phyloP scores from a whole-genome alignment of 2,329 filamentous ascomycete genomes.

The Clonostachys chloroleuca region DNA sequence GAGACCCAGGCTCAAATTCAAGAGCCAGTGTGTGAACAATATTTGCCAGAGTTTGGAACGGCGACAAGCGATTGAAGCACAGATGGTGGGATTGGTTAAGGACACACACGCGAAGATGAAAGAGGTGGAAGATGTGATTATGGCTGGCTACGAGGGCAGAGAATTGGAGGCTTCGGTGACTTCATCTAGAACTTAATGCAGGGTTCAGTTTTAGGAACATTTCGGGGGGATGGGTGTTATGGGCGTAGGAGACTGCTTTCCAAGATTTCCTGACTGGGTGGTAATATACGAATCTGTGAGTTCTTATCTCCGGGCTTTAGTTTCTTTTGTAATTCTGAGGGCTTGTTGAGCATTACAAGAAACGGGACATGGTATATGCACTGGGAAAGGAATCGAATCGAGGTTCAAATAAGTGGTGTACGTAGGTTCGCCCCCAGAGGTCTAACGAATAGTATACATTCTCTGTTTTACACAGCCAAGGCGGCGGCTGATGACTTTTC shows the following conservation, averaged over 20 bases:
- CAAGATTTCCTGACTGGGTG: too few species aligned
- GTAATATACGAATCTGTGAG: too few species aligned
- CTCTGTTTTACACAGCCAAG: constrained; percentile 3
- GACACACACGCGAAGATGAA: neutral
- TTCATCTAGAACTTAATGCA: too few species aligned
- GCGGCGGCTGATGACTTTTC: neutral
- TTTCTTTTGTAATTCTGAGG: too few species aligned
- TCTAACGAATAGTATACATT: constrained; percentile 2
- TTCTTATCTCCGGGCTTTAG: too few species aligned
- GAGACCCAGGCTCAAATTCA: neutral
- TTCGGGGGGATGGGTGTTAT: too few species aligned
- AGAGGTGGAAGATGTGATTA: constrained; percentile 3
- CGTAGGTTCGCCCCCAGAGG: neutral
- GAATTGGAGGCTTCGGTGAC: neutral
- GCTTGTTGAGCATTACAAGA: too few species aligned
- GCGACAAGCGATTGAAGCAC: constrained; percentile 1
- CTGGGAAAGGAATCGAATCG: neutral
- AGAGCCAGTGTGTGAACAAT: neutral
- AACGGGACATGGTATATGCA: neutral
- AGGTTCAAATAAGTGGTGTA: neutral
- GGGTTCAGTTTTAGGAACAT: too few species aligned
- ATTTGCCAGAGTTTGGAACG: constrained; percentile 1
- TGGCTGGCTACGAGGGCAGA: constrained; percentile 2
- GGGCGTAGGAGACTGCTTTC: too few species aligned
- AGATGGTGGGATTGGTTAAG: neutral